Base-by-base conservation (phyloP, 1,139 yeast species). In the Saccharomyces hybrid region DNA sequence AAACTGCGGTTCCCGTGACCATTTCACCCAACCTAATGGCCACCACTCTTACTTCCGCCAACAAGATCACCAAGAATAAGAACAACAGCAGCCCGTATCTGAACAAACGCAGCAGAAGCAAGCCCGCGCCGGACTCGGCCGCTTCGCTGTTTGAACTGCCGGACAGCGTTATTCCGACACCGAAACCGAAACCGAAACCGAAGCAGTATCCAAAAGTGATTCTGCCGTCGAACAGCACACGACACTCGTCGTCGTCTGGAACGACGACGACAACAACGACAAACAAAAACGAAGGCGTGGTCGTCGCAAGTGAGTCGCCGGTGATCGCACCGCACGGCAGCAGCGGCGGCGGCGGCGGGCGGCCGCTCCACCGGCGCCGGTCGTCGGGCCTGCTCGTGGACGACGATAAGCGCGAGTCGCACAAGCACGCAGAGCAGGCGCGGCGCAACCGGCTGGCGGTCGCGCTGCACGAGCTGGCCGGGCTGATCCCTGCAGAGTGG, bases 361-460 rank as follows among this genome's bases (percentile, higher is more conserved):
- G 20, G 23, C 34, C 27, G 32, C 51, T 14, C 42, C 23, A 11
- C 42, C 4, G 23, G 14, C 28, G 25, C 3, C 48, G 23, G 25
- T 14, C 28, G 48, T 42, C 29, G 47, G 28, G 27, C 29, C 8
- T 26, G 7, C 29, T 26, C 27, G 47, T 44, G 29, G 47, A 44
- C 8, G 28, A 23, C 25, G 53, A 79, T 28, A 84, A 85, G 67
- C 84, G 84, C 62, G 86, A 93, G 4, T 84, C 88, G 28, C 99
- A 93, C 71, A 91, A 93, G 67, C 77, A 88, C 28, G 98, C 99
- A 0, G 99, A 93, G 71, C 97, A 93, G 71, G 98, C 96, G 9
- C 77, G 99, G 56, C 80, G 99, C 63, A 90, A 91, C 69, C 76
- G 99, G 60, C 85, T 93, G 85, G 93, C 93, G 69, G 73, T 76